These are phyloP conservation scores for Agaricus blazei DNA, from an alignment of 768 basidiomycete species.

Conservation along the genomic window DNA sequence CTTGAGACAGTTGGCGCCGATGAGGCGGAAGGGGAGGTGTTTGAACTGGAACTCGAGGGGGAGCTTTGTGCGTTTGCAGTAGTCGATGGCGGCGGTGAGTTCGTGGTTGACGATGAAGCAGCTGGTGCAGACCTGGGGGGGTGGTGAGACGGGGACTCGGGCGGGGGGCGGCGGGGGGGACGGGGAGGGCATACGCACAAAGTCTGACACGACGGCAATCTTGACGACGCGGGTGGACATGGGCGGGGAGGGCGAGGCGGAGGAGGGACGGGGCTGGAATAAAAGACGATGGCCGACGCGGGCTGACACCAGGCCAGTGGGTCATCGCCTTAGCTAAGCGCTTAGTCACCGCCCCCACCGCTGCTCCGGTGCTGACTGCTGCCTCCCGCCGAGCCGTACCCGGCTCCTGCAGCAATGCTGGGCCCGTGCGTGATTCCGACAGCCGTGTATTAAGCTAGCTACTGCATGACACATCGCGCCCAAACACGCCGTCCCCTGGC, in stretches of 20 bases:
- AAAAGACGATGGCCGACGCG: constrained; percentile 21
- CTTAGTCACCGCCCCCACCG: not conserved
- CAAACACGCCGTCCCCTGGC: not conserved
- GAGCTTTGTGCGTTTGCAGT: constrained; percentile 44
- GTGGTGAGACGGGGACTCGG: constrained; percentile 7
- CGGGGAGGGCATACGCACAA: constrained; percentile 26
- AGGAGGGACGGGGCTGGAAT: constrained; percentile 11
- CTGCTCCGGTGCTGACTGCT: not conserved
- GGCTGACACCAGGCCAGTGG: constrained; percentile 9
- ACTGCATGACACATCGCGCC: not conserved
- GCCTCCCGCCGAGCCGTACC: not conserved
- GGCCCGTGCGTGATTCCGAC: too few species aligned
- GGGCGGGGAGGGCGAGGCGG: not conserved
- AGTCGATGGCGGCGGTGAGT: constrained; percentile 41
- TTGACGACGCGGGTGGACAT: constrained; percentile 42
- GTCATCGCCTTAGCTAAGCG: constrained; percentile 3
- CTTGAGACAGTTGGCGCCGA: constrained; percentile 33
- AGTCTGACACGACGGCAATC: constrained; percentile 45
- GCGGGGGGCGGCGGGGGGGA: constrained; percentile 6
- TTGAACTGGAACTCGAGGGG: constrained; percentile 47
- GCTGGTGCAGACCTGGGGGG: constrained; percentile 40
- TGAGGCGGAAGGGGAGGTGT: constrained; percentile 48
- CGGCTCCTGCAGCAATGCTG: not conserved
- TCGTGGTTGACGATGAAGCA: constrained; percentile 52
- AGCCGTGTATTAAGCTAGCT: too few species aligned